phyloP scores from a whole-genome alignment of 257 asterid genomes.

The Nyctanthes arbortristis region DNA sequence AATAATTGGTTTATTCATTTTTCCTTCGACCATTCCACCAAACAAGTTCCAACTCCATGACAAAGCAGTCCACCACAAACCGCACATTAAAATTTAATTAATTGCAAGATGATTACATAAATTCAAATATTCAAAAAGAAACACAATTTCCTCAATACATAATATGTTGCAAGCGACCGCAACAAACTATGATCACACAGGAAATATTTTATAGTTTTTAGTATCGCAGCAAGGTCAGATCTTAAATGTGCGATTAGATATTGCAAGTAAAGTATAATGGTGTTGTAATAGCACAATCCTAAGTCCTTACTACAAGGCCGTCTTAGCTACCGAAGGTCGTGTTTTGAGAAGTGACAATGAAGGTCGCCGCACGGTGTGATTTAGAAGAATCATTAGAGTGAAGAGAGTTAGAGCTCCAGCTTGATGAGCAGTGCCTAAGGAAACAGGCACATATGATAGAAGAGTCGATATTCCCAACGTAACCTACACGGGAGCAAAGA shows the following conservation, averaged over 20 bases:
- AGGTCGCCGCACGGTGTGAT: constrained; percentile 86
- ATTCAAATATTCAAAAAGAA: too few species aligned
- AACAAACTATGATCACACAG: neutral
- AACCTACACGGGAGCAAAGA: constrained; percentile 49
- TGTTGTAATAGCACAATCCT: neutral
- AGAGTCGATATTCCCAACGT: constrained; percentile 85
- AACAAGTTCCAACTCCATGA: neutral
- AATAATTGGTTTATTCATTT: neutral
- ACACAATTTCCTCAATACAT: neutral
- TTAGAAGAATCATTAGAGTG: constrained; percentile 77
- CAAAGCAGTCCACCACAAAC: neutral
- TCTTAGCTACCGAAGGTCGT: constrained; percentile 59
- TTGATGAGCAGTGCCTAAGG: constrained; percentile 88
- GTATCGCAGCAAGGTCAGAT: too few species aligned
- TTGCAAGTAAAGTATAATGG: neutral
- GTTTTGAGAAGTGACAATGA: constrained; percentile 69
- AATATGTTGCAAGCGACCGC: neutral
- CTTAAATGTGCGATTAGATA: too few species aligned
- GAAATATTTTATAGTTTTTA: neutral
- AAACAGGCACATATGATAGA: constrained; percentile 77
- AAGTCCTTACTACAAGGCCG: constrained; percentile 27
- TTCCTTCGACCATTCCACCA: neutral
- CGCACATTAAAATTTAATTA: neutral
- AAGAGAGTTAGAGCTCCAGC: constrained; percentile 96
- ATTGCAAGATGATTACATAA: neutral